phyloP scores from a whole-genome alignment of 768 basidiomycete species.

The Ephemerocybe angulata region DNA sequence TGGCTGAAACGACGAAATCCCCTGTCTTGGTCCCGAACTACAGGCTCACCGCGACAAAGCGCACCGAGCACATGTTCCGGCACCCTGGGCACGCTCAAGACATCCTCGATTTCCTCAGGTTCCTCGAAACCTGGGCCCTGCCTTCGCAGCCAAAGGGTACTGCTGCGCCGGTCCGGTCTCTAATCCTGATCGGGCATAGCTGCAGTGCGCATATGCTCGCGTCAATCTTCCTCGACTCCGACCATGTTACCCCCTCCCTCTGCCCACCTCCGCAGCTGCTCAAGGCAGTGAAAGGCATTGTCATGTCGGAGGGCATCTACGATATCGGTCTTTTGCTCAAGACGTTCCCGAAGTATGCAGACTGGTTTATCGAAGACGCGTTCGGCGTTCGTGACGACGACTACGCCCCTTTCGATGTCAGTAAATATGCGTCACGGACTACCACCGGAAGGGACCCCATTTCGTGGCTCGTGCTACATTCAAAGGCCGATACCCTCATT shows the following conservation, averaged over 20 bases:
- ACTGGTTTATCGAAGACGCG: conserved; percentile 63
- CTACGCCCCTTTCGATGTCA: conserved; percentile 48
- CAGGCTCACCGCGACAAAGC: conserved; percentile 53
- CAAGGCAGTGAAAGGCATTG: conserved; percentile 46
- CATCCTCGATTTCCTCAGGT: conserved; percentile 56
- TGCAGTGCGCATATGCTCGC: conserved; percentile 79
- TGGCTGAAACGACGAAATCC: conserved; percentile 46
- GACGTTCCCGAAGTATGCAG: conserved; percentile 63
- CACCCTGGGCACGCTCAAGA: conserved; percentile 77
- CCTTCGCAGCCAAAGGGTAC: conserved; percentile 19
- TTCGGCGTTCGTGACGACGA: conserved; percentile 49
- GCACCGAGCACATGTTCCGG: conserved; percentile 38
- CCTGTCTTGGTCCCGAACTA: conserved; percentile 78
- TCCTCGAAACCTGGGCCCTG: conserved; percentile 47
- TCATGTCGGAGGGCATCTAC: conserved; percentile 76
- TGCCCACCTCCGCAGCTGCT: conserved; percentile 42
- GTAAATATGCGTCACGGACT: conserved; percentile 31
- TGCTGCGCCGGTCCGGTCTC: conserved; percentile 29
- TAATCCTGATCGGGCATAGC: conserved; percentile 75
- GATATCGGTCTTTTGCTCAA: conserved; percentile 63
- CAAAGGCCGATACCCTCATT: conserved; percentile 65
- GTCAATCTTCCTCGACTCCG: conserved; percentile 61
- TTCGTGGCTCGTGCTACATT: conserved; percentile 74
- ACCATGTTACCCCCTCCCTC: conserved; percentile 37
- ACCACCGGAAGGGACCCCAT: conserved; percentile 21